phyloP scores from a whole-genome alignment of 1,139 yeast genomes.

The Scheffersomyces illinoinensis region DNA sequence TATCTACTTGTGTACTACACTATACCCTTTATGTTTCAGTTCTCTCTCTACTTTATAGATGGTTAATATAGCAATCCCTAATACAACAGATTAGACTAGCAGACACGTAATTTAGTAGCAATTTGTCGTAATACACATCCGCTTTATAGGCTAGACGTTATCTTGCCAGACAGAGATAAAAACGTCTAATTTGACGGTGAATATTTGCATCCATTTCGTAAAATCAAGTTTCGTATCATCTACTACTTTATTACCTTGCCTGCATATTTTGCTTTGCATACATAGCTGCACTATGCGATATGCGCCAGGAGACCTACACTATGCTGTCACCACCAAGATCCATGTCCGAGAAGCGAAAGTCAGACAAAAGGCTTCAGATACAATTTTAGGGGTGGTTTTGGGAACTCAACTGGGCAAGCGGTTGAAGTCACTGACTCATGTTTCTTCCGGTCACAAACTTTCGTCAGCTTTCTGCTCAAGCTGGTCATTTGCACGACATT shows the following conservation, averaged over 20 bases:
- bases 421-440: not conserved
- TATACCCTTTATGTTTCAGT: not conserved
- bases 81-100: not conserved
- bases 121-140: not conserved
- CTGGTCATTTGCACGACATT: not conserved
- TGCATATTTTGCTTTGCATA: not conserved
- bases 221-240: not conserved
- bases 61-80: not conserved
- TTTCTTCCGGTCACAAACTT: not conserved
- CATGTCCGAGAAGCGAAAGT: not conserved
- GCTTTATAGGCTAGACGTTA: not conserved
- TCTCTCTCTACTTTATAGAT: not conserved
- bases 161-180: not conserved
- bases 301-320: not conserved
- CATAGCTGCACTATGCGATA: not conserved
- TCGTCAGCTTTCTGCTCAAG: not conserved
- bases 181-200: not conserved
- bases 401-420: not conserved
- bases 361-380: not conserved
- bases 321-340: not conserved
- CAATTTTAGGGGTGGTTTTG: not conserved
- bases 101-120: not conserved
- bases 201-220: not conserved
- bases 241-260: not conserved
- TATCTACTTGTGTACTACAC: not conserved